Base-by-base conservation (phyloP, 2,329 filamentous ascomycete genomes). In the Escovopsis weberi region DNA sequence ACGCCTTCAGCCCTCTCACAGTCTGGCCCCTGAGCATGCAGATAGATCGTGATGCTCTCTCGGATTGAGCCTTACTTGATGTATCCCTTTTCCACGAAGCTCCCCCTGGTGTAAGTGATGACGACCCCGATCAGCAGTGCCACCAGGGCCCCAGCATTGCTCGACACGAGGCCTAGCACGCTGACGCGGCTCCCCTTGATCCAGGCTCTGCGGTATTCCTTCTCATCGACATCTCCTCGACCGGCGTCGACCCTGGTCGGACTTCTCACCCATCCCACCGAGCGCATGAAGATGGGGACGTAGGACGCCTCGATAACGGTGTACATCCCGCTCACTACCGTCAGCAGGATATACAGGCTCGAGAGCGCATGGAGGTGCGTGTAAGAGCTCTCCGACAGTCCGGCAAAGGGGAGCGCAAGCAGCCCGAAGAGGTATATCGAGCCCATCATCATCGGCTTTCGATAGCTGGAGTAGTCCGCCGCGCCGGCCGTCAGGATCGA, bases 251-350 rank as follows among this genome's bases (percentile, higher is more conserved):
- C 32, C 26, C 47, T 36, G 7, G 23, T 26, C 6, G 40, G 40
- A 26, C 37, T 32, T 6, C 33, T 33, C 12, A 43, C 37, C 45
- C 43, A 50, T 23, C 48, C 47, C 4, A 45, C 45, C 7, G 48
- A 50, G 26, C 48, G 46, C 48, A 50, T 50, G 28, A 50, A 50
- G 6, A 49, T 50, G 37, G 48, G 48, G 12, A 50, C 45, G 26
- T 50, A 50, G 9, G 48, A 50, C 2, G 45, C 47, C 37, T 50
- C 48, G 11, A 49, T 47, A 19, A 50, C 41, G 19, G 43, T 46
- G 42, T 50, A 50, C 12, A 47, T 40, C 36, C 48, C 43, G 7
- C 44, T 44, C n/a, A 50, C 45, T n/a, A 44, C 45, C 7, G 43
- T 43, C 33, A 50, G 30, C 12, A 47, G 11, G 19, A 50, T 44